Base-by-base conservation (phyloP, 2,329 filamentous ascomycete genomes). In the Pezicula radicicola region DNA sequence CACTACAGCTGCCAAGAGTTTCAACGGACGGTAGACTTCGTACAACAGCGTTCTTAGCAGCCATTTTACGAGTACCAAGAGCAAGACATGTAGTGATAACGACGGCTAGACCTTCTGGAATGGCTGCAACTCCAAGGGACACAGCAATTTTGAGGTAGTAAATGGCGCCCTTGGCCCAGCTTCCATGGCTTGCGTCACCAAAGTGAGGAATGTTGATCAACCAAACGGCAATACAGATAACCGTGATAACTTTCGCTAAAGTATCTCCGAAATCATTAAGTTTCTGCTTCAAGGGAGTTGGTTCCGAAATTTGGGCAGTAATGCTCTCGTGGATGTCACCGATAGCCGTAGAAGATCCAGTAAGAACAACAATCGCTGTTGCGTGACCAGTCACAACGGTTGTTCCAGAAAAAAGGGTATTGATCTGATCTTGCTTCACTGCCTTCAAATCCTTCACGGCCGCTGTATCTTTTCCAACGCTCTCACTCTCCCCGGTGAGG, bases 61-160 rank as follows among this genome's bases (percentile, higher is more conserved):
- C 95, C 95, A 99, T 99, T 75, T 96, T 97, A 59, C 94, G 86
- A 4, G 95, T 99, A 62, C 95, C 94, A 30, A 99, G 81, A 57
- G 94, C 94, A 55, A 99, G 77, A 71, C 94, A 99, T 28, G 94
- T 97, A n/a, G 94, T 99, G 62, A 99, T 99, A 60, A 99, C 95
- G 49, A 97, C 94, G 30, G 94, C 94, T 43, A 99, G 81, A 70
- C 95, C 94, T 75, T 99, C 94, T 0, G 94, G 94, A 66, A 99
- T 99, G 60, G 95, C 94, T 44, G 94, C 94, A 40, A 99, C 94
- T 72, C 94, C 95, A 36, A 99, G 88, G 46, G 94, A 99, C 40
- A 99, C 95, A 40, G 94, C 94, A 68, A 99, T 99, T 80, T 99
- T 99, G 64, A 99, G 84, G 72, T 99, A 99, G 80, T 99, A 99